These are phyloP conservation scores for Linanthus parryae DNA, from an alignment of 148 eudicot genomes.

Conservation along the genomic window DNA sequence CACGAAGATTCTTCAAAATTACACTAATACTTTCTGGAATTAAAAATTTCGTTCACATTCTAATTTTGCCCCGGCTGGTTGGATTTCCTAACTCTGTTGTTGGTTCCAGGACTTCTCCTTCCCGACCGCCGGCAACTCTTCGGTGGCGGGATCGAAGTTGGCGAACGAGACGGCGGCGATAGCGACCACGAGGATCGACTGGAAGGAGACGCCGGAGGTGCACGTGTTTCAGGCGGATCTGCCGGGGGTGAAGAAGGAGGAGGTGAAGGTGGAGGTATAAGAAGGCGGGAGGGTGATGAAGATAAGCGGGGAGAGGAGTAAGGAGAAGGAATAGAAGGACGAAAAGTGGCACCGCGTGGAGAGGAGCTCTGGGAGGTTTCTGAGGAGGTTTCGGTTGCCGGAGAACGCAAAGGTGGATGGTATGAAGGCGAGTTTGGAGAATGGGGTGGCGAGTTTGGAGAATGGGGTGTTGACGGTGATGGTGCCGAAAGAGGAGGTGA, in stretches of 20 bases:
- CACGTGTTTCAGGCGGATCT: constrained; percentile 38
- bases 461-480: constrained; percentile 56
- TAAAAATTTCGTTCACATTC: no score
- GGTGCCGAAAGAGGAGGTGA: constrained; percentile 56
- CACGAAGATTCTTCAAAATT: no score
- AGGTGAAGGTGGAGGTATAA: constrained; percentile 40
- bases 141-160: no score
- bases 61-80: no score
- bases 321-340: not conserved
- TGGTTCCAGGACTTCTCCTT: no score
- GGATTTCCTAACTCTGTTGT: no score
- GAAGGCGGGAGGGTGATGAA: not conserved
- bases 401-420: not conserved
- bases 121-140: no score
- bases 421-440: no score
- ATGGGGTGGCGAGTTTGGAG: no score
- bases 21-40: no score
- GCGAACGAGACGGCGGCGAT: no score
- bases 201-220: constrained; percentile 35
- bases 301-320: not conserved
- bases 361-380: not conserved
- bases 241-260: constrained; percentile 40
- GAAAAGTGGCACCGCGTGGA: constrained; percentile 1
- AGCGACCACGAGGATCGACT: constrained; percentile 26
- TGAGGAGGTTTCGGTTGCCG: not conserved